phyloP scores from a whole-genome alignment of 2,329 filamentous ascomycete genomes.

The Macrophomina phaseolina region DNA sequence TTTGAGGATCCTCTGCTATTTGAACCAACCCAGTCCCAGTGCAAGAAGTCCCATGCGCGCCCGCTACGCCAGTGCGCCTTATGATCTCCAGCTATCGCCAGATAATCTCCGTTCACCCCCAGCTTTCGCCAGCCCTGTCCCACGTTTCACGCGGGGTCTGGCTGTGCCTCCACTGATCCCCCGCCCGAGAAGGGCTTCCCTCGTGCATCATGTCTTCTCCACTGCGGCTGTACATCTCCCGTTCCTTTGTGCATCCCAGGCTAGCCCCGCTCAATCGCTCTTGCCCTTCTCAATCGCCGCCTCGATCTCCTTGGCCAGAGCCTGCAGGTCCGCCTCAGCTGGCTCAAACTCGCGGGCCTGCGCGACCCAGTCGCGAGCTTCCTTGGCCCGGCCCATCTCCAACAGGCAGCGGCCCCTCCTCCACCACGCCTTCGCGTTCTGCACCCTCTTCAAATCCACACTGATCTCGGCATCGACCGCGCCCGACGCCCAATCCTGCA shows the following conservation, averaged over 20 bases:
- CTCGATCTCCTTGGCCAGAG: slow-evolving; percentile 50
- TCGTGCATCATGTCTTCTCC: background rate
- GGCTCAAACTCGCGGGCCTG: slow-evolving; percentile 84
- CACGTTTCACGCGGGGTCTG: background rate
- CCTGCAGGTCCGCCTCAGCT: slow-evolving; percentile 50
- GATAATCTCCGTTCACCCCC: background rate
- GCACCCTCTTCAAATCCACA: slow-evolving; percentile 83
- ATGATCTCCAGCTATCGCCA: slow-evolving; percentile 16
- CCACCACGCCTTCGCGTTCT: slow-evolving; percentile 96
- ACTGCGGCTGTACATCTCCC: slow-evolving; percentile 7
- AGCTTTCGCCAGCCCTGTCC: background rate
- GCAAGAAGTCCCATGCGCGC: slow-evolving; percentile 3
- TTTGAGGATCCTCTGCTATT: background rate
- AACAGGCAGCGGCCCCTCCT: slow-evolving; percentile 80
- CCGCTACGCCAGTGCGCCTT: slow-evolving; percentile 22
- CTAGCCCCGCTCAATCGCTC: slow-evolving; percentile 14
- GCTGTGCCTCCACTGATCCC: slow-evolving; percentile 1
- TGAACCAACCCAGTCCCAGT: background rate
- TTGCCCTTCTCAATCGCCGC: slow-evolving; percentile 57
- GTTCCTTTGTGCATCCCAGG: background rate
- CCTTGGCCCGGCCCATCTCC: slow-evolving; percentile 88
- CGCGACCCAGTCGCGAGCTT: slow-evolving; percentile 80
- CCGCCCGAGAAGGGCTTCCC: background rate
- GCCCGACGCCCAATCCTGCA: slow-evolving; percentile 82
- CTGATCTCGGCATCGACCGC: slow-evolving; percentile 87